Evolutionary conservation across 257 asterid species (phyloP), one percentile per base, ranked within the genome.

Genomic region (Euphrasia confusa): DNA sequence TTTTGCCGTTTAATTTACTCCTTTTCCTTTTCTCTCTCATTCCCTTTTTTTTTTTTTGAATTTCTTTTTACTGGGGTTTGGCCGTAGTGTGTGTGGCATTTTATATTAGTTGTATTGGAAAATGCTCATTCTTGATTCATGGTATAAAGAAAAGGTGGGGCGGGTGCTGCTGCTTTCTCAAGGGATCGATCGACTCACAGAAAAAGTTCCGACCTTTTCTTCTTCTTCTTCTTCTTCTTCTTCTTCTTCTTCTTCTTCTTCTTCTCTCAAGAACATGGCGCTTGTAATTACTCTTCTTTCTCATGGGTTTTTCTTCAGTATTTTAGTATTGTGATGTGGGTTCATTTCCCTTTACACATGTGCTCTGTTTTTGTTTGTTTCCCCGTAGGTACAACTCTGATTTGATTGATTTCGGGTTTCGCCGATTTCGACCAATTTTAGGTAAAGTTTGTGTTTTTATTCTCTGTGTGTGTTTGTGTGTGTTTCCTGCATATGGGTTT

Each of bases 221-320:
- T 21, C 24, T 21, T 21, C 24, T 0, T 21, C 24, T 21, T 21
- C 24, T 21, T 50, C n/a, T 24, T n/a, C n/a, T n/a, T n/a, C n/a
- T n/a, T n/a, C n/a, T n/a, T n/a, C n/a, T 21, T 21, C 24, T 21
- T 21, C 24, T 21, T 21, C 24, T 0, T 21, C 24, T 21, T 21
- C 24, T 21, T 50, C n/a, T 24, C 81, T 83, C 85, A 88, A 77
- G 63, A 77, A 83, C 93, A 83, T 71, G 52, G 85, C 83, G 93
- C 86, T 81, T 71, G 89, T 84, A 81, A 81, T 88, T 76, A 76
- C 81, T 79, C 85, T 74, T 78, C 85, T 80, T 81, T 82, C 70
- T 76, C 10, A 7, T 17, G 71, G 61, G 60, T 72, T 68, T 39
- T 62, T 72, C 61, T 63, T 24, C 28, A 27, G 60, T 27, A 18